Evolutionary conservation across 192 early-diverging fungal genomes (phyloP).

Genomic region (Backusella tarrabulga): DNA sequence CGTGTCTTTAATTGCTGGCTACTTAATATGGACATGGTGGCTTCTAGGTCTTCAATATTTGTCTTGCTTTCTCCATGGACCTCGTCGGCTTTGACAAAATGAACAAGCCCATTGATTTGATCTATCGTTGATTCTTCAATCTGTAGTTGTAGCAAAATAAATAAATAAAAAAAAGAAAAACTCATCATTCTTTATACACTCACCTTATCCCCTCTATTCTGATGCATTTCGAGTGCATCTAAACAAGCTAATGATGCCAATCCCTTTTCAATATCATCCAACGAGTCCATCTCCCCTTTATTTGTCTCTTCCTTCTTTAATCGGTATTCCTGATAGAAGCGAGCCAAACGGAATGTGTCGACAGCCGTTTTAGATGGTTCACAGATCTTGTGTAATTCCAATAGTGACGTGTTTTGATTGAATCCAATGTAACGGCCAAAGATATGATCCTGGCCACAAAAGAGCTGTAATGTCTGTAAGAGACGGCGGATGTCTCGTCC

Average conservation of each 20-base stretch:
- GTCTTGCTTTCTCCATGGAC: neutral
- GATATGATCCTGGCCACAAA: neutral
- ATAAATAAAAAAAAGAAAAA: neutral
- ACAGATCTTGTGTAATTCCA: neutral
- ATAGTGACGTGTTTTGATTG: conserved; percentile 7
- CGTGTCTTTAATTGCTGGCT: neutral
- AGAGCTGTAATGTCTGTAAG: conserved; percentile 21
- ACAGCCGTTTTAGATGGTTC: neutral
- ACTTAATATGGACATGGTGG: conserved; percentile 2
- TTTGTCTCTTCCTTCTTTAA: neutral
- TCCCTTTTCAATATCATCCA: neutral
- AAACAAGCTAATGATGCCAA: neutral
- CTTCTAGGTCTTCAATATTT: neutral
- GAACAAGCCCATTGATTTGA: neutral
- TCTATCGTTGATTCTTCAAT: neutral
- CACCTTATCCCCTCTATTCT: neutral
- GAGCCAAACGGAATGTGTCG: conserved; percentile 2
- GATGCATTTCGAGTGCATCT: neutral
- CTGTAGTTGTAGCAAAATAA: neutral
- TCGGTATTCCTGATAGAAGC: neutral
- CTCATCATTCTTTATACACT: neutral
- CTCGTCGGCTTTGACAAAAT: neutral
- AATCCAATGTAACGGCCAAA: conserved; percentile 11
- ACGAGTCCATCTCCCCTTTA: neutral
- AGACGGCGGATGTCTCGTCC: conserved; percentile 23